Conservation (phyloP, 1,139 yeast genomes). For the Candida tetrigidarum region DNA sequence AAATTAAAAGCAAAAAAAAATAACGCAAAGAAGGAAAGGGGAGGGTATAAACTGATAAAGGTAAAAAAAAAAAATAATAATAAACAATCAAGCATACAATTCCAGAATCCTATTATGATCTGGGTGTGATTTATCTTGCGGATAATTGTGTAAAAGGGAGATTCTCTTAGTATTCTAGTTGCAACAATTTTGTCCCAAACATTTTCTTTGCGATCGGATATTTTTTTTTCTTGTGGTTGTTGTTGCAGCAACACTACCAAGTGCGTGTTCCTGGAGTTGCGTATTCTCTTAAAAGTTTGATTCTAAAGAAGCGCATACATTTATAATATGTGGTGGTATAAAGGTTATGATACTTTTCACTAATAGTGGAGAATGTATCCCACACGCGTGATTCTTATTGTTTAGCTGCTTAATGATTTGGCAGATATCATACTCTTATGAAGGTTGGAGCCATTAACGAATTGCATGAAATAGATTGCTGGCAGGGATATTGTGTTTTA, state of each 20-base stretch:
- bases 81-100: no score
- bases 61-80: background rate
- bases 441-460: background rate
- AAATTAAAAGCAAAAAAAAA: background rate
- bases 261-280: background rate
- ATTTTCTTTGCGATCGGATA: no score
- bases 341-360: background rate
- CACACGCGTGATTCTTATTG: background rate
- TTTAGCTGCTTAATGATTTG: background rate
- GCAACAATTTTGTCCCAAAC: no score
- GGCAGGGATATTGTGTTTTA: no score
- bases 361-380: no score
- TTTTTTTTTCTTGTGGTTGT: no score
- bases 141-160: no score
- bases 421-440: background rate
- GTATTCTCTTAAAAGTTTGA: slow-evolving; percentile 4
- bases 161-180: no score
- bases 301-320: slow-evolving; percentile 2
- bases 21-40: background rate
- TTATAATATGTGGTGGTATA: background rate
- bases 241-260: background rate
- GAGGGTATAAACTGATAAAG: slow-evolving; percentile 1
- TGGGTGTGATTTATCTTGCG: no score
- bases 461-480: no score
- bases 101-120: no score